phyloP scores from a whole-genome alignment of 2,329 filamentous ascomycete genomes.

The Sphaerulina populicola region DNA sequence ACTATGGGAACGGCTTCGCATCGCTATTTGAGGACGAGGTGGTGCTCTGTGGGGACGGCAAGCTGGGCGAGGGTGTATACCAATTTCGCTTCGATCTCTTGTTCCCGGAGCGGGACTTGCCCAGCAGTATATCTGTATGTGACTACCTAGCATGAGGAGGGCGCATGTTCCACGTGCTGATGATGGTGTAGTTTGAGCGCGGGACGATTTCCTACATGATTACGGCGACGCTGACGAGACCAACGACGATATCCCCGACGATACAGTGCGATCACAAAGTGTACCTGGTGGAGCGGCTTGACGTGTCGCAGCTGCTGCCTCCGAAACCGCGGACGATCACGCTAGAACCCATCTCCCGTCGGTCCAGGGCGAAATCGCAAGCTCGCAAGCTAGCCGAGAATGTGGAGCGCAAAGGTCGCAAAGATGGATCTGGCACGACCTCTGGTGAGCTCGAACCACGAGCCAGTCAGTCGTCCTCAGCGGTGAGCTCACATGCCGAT shows the following conservation, averaged over 20 bases:
- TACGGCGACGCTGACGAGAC: constrained; percentile 79
- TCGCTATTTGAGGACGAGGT: constrained; percentile 76
- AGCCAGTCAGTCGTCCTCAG: constrained; percentile 25
- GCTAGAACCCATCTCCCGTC: constrained; percentile 73
- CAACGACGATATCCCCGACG: constrained; percentile 74
- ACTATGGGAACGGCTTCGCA: constrained; percentile 69
- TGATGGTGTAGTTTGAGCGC: constrained; percentile 71
- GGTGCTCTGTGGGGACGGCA: constrained; percentile 69
- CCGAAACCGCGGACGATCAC: constrained; percentile 78
- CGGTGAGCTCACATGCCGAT: constrained; percentile 25
- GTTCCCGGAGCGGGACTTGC: constrained; percentile 60
- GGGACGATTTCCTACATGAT: constrained; percentile 88
- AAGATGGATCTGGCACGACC: constrained; percentile 18
- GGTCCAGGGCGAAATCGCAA: constrained; percentile 53
- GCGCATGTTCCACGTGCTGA: constrained; percentile 13
- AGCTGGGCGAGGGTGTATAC: constrained; percentile 64
- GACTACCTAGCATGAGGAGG: neutral
- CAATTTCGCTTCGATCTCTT: constrained; percentile 70
- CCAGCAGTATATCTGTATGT: constrained; percentile 91
- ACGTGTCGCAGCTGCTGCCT: constrained; percentile 65
- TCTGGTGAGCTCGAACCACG: constrained; percentile 21
- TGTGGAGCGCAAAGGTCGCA: constrained; percentile 23
- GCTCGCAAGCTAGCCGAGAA: constrained; percentile 27
- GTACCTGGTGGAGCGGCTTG: constrained; percentile 69
- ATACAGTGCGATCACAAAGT: constrained; percentile 74